Evolutionary conservation across 2,329 filamentous ascomycete species (phyloP).

Genomic region (Aspergillus sp.): DNA sequence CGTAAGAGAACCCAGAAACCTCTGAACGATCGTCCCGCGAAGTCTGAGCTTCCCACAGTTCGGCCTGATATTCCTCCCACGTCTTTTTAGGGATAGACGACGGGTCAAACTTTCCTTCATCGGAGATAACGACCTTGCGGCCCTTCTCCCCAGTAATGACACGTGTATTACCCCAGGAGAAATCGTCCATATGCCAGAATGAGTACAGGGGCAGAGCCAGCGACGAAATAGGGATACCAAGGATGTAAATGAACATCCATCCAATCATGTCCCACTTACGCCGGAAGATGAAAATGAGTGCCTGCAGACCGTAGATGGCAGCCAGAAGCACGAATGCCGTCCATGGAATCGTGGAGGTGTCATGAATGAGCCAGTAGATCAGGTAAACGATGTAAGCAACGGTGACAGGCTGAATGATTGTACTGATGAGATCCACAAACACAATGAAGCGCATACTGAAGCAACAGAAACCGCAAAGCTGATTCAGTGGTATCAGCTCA

Average conservation of each 20-base stretch:
- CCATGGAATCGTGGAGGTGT: slow-evolving; percentile 69
- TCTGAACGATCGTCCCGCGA: slow-evolving; percentile 80
- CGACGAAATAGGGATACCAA: slow-evolving; percentile 88
- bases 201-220: slow-evolving; percentile 88
- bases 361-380: slow-evolving; percentile 68
- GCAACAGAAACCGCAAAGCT: slow-evolving; percentile 99
- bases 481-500: slow-evolving; percentile 87
- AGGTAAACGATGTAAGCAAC: slow-evolving; percentile 88
- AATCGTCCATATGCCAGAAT: slow-evolving; percentile 99
- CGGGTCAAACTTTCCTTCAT: slow-evolving; percentile 98
- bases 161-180: slow-evolving; percentile 98
- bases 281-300: slow-evolving; percentile 92
- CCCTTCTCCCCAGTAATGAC: slow-evolving; percentile 92
- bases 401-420: slow-evolving; percentile 86
- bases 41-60: slow-evolving; percentile 96
- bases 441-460: slow-evolving; percentile 99
- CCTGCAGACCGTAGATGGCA: slow-evolving; percentile 96
- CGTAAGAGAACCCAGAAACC: slow-evolving; percentile 90
- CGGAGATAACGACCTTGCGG: slow-evolving; percentile 86
- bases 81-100: slow-evolving; percentile 91
- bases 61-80: slow-evolving; percentile 98
- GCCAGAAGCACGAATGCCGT: slow-evolving; percentile 88
- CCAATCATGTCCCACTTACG: slow-evolving; percentile 99
- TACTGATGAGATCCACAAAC: slow-evolving; percentile 89
- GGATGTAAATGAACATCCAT: slow-evolving; percentile 97